These are phyloP conservation scores for Santalum album DNA, from an alignment of 164 flowering plant genomes.

Conservation along the genomic window DNA sequence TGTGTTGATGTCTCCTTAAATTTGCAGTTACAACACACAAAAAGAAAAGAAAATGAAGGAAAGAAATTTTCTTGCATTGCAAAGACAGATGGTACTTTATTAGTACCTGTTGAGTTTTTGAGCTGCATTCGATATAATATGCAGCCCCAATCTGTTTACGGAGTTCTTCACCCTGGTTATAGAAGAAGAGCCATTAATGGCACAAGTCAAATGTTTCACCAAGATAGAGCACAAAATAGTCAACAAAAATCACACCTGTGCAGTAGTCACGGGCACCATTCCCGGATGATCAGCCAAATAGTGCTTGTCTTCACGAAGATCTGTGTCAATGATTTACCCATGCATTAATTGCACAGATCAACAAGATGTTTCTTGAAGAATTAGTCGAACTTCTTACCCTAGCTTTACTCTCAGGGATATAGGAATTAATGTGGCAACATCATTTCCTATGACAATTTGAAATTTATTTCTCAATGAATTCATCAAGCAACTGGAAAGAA, in stretches of 20 bases:
- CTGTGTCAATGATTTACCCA: conserved; percentile 25
- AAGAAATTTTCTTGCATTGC: no score
- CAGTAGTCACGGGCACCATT: conserved; percentile 75
- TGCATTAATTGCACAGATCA: neutral
- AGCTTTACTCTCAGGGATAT: no score
- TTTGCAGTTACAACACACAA: no score
- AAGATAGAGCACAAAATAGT: neutral
- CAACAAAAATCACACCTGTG: conserved; percentile 43
- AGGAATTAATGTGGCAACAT: no score
- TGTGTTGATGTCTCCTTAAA: no score
- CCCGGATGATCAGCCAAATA: conserved; percentile 96
- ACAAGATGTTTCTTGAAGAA: no score
- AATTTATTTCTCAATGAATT: no score
- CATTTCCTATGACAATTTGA: no score
- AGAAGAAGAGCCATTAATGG: conserved; percentile 1
- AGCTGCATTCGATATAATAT: conserved; percentile 93
- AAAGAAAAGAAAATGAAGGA: no score
- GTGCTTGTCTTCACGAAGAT: conserved; percentile 94
- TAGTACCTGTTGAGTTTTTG: conserved; percentile 95
- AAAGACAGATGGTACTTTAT: neutral
- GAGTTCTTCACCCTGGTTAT: conserved; percentile 88
- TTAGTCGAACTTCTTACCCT: no score
- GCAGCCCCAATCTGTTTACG: conserved; percentile 88
- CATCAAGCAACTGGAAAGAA: no score
- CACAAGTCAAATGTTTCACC: conserved; percentile 3